These are phyloP conservation scores for Trametes polyzona DNA, from an alignment of 1,284 basidiomycete species.

Conservation along the genomic window DNA sequence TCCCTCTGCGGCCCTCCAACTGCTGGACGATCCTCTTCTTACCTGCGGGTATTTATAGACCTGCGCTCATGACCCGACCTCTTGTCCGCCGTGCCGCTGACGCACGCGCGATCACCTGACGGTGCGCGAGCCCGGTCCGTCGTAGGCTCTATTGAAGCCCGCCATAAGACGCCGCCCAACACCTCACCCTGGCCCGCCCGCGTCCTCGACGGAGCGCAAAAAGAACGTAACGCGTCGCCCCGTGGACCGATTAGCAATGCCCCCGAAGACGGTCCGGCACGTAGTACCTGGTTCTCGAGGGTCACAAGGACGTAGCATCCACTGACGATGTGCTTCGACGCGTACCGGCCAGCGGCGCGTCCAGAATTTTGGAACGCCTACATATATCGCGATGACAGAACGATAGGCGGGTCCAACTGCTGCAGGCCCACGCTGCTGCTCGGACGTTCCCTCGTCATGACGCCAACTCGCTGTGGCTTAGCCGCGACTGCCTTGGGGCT, in stretches of 20 bases:
- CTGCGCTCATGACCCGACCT: not conserved
- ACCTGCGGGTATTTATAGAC: not conserved
- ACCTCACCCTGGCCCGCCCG: not conserved
- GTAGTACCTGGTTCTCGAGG: constrained; percentile 1
- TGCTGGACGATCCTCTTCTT: not conserved
- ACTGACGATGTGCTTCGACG: not conserved
- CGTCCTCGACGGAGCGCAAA: not conserved
- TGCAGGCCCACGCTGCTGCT: not conserved
- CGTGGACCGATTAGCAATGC: not conserved
- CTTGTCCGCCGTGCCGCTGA: not conserved
- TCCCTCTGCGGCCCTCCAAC: constrained; percentile 8
- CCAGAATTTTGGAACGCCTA: not conserved
- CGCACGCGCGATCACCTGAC: constrained; percentile 9
- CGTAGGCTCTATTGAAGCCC: not conserved
- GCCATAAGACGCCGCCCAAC: not conserved
- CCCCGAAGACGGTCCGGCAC: constrained; percentile 10
- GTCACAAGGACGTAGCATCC: constrained; percentile 2
- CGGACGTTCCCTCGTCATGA: not conserved
- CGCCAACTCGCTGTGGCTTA: not conserved
- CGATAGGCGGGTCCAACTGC: not conserved
- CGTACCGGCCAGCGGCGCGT: constrained; percentile 5
- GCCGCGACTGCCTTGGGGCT: constrained; percentile 3
- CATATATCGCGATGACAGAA: not conserved
- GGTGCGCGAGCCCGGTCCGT: constrained; percentile 1
- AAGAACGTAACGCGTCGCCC: not conserved